Percentiles rank a stretch among this genome's conserved stretches.
These are phyloP conservation scores for Lodderomyces metapsilosis DNA, from an alignment of 1,139 yeast species.

Conservation along the genomic window DNA sequence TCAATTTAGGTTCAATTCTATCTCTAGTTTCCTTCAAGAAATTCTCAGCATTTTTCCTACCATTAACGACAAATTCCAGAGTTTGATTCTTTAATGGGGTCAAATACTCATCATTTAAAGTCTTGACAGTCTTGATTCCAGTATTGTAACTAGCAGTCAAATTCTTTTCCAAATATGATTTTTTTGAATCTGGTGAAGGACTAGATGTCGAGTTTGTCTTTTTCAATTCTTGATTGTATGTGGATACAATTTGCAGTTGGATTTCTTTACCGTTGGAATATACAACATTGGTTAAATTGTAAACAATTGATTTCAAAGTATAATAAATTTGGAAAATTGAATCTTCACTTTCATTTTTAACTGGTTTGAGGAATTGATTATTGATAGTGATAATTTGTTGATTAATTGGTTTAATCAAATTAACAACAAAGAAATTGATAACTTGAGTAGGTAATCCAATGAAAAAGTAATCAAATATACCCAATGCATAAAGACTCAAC, in stretches of 20 bases:
- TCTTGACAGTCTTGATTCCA: conserved; percentile 32
- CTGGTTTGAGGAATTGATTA: conserved; percentile 13
- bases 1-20: conserved; percentile 13
- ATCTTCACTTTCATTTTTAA: conserved; percentile 11
- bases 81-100: conserved; percentile 44
- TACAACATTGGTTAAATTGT: conserved; percentile 27
- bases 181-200: conserved; percentile 14
- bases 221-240: conserved; percentile 35
- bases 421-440: conserved; percentile 8
- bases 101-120: conserved; percentile 36
- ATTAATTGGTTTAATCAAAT: conserved; percentile 13
- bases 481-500: conserved; percentile 7
- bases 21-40: conserved; percentile 32
- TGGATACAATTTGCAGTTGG: conserved; percentile 31
- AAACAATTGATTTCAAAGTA: conserved; percentile 30
- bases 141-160: conserved; percentile 39
- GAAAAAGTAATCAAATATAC: conserved; percentile 13
- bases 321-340: conserved; percentile 27
- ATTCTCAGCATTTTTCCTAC: conserved; percentile 35
- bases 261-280: conserved; percentile 29
- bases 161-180: conserved; percentile 24
- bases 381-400: conserved; percentile 13
- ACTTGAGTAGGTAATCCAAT: conserved; percentile 10
- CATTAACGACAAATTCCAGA: conserved; percentile 36
- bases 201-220: too few relatives aligned